Conservation (phyloP, 2,329 filamentous ascomycete genomes). For the Achaetomium macrosporum region DNA sequence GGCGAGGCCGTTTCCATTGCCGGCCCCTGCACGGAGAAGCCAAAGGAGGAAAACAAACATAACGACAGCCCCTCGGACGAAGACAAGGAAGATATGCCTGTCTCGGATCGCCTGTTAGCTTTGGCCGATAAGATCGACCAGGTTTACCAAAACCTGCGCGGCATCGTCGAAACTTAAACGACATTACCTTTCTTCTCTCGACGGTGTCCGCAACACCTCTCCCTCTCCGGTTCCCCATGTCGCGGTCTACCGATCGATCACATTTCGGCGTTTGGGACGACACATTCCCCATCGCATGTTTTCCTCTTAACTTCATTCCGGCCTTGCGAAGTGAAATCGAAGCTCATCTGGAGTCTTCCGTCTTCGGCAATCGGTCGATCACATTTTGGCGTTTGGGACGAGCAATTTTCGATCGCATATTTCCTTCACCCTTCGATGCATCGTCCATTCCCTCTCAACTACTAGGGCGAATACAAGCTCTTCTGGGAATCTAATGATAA, state of each 20-base stretch:
- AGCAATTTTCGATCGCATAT: too few species aligned
- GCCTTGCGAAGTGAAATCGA: too few species aligned
- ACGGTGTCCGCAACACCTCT: too few species aligned
- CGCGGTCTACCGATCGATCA: not conserved
- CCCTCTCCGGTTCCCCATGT: not conserved
- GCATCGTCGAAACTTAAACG: not conserved
- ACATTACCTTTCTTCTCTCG: not conserved
- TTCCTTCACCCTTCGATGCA: too few species aligned
- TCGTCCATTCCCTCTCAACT: too few species aligned
- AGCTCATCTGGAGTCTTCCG: too few species aligned
- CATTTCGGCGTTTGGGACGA: not conserved
- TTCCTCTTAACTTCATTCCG: too few species aligned
- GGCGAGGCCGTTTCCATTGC: not conserved
- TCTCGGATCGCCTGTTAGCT: conserved; percentile 1
- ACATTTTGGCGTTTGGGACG: too few species aligned
- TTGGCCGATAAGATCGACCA: not conserved
- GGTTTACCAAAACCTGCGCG: not conserved
- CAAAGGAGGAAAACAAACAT: not conserved
- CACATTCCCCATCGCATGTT: too few species aligned
- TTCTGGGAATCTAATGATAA: too few species aligned
- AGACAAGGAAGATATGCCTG: not conserved
- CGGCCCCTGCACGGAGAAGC: not conserved
- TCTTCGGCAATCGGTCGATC: too few species aligned
- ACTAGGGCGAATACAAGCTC: too few species aligned
- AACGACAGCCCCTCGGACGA: not conserved